A percentile compares a stretch with the other conserved stretches of the same genome.
Conservation (phyloP, 805 yeast species). For the Wickerhamiella galacta region DNA sequence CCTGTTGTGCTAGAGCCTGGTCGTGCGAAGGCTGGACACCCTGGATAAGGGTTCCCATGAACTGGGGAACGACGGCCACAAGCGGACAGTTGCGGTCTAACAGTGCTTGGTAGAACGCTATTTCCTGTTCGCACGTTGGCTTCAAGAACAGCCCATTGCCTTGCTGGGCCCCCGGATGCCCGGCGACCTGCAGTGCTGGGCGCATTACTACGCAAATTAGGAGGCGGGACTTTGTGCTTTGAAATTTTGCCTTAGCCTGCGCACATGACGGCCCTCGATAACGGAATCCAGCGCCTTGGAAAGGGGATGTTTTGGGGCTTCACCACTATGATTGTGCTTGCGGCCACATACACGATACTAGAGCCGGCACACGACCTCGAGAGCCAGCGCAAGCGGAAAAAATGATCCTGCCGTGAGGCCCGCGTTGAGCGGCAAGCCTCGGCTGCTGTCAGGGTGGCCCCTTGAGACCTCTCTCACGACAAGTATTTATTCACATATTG, state of each 20-base stretch:
- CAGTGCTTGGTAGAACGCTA: conserved; percentile 49
- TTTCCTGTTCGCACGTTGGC: conserved; percentile 45
- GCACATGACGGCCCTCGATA: conserved; percentile 7
- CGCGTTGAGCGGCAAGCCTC: too few relatives aligned
- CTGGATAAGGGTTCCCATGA: conserved; percentile 38
- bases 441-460: too few relatives aligned
- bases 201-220: background rate
- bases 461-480: too few relatives aligned
- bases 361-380: too few relatives aligned
- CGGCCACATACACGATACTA: conserved; percentile 9
- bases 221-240: background rate
- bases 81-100: conserved; percentile 10
- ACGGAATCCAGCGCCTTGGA: conserved; percentile 7
- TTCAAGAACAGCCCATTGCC: conserved; percentile 61
- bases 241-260: background rate
- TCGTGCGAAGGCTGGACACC: too few relatives aligned
- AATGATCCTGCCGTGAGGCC: too few relatives aligned
- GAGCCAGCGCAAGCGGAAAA: too few relatives aligned
- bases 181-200: conserved; percentile 63
- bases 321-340: conserved; percentile 9
- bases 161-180: conserved; percentile 66
- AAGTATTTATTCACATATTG: too few relatives aligned
- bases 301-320: conserved; percentile 10
- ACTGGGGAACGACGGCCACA: conserved; percentile 34
- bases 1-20: conserved; percentile 2